Evolutionary conservation across 345 rosid species (phyloP), one percentile per base, ranked within the genome.

Genomic region (Citrus reticulata): DNA sequence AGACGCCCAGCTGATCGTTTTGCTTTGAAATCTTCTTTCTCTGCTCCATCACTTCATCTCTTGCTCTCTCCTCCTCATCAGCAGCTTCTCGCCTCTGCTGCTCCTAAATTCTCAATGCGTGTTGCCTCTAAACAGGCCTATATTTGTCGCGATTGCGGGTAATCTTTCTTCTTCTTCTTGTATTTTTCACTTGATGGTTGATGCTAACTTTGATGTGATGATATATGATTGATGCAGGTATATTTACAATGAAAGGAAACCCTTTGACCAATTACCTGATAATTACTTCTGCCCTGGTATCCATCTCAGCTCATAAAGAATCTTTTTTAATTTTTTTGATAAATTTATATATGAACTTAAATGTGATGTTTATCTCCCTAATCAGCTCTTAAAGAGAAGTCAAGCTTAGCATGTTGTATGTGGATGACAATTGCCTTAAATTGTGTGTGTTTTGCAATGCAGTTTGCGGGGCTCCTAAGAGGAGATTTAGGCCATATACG

Each of bases 141-240:
- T 78, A 93, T 95, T 37, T 95, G 98, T 82, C 93, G 98, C 22
- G 98, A 95, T 75, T 95, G 99, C 88, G 99, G 99, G 98, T 95
- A 75, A 2, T 39, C 9, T 34, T 61, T 42, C 6, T 11, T 46
- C 42, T 39, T 64, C 51, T 42, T 11, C 4, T 46, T 46, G 51
- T 46, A 42, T 46, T 46, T 46, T 46, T 46, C 4, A 46, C 51
- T 11, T 46, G 51, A 46, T 11, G 13, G 14, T 40, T 40, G 51
- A 46, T 46, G 51, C 10, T 40, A 40, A 46, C 51, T 46, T 7
- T 16, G 62, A 16, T 78, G 60, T 39, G 58, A 69, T 29, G 54
- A 1, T 14, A 42, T 70, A 7, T 68, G 57, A 51, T 66, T 76
- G 79, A 71, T 73, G 79, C 85, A 95, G 99, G 82, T 93, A 95